Base-by-base conservation (phyloP, 768 basidiomycete species). In the Cystobasidium onofrii region DNA sequence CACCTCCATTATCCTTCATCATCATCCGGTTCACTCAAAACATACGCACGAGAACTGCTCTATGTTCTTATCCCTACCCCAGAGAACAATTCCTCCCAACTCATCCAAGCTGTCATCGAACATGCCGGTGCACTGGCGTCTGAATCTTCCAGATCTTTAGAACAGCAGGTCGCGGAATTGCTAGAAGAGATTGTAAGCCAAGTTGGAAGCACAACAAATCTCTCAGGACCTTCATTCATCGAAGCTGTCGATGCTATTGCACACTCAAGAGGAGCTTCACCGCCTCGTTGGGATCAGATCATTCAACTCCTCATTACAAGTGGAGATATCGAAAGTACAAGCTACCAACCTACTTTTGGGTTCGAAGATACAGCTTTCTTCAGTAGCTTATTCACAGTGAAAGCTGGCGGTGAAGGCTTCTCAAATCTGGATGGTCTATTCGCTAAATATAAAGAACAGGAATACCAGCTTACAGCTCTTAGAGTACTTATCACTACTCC, bases 291-390 rank as follows among this genome's bases (percentile, higher is more conserved):
- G 57, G 57, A 60, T 60, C 57, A 60, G 20, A 34, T 60, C 23
- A 60, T 60, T 6, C 25, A 60, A 34, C 25, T 15, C 57, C 33
- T 60, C 13, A 27, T 60, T 27, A 60, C 57, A 7, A 27, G 57
- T 23, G 57, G 57, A 15, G 57, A 60, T 20, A 60, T 60, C 10
- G 57, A 60, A 13, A 60, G 57, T 34, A 23, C 29, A 29, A 60
- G 25, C 57, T 60, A 60, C 20, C 57, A 34, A 27, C 57, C 57
- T 60, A 60, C 57, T 60, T 60, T 60, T 60, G 57, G 57, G 13
- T 60, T 60, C 27, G 57, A 60, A 34, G 57, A 60, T 60, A 60
- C 57, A 60, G 57, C 57, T 27, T 29, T 60, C 27, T 60, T 60
- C 25, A 34, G 29, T 20, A 60, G 57, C 25, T 4, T 60, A 27